Conservation (phyloP, 495 filamentous ascomycete species). For the Staphylotrichum longicolle region DNA sequence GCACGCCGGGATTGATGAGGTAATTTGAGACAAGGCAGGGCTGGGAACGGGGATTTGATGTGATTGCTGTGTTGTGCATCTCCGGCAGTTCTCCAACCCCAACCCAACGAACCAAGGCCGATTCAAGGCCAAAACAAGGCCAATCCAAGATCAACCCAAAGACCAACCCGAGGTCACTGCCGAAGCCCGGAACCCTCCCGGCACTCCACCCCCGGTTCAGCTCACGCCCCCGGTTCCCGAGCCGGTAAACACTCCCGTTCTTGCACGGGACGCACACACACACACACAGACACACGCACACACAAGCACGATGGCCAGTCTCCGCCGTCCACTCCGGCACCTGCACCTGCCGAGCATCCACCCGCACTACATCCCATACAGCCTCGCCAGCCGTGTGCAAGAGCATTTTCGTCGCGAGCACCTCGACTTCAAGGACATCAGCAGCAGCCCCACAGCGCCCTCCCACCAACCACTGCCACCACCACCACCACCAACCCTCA, state of each 20-base stretch:
- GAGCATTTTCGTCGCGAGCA: slow-evolving; percentile 36
- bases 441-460: slow-evolving; percentile 12
- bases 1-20: background rate
- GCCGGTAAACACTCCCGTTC: no score
- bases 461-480: background rate
- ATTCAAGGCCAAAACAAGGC: background rate
- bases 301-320: background rate
- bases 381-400: slow-evolving; percentile 43
- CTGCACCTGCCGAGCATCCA: slow-evolving; percentile 59
- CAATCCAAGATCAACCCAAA: no score
- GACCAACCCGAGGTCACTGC: no score
- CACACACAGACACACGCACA: no score
- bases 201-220: no score
- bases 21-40: background rate
- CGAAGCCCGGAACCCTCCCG: no score
- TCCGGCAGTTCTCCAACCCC: slow-evolving; percentile 3
- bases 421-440: slow-evolving; percentile 36
- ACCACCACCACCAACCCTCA: slow-evolving; percentile 61
- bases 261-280: no score
- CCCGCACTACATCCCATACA: slow-evolving; percentile 38
- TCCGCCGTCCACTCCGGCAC: slow-evolving; percentile 57
- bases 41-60: background rate
- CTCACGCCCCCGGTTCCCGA: no score
- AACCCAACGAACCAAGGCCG: background rate
- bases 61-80: slow-evolving; percentile 2